Evolutionary conservation across 2,329 filamentous ascomycete genomes (phyloP), one percentile per base, ranked within the genome.

Genomic region (Pyrenophora graminea): DNA sequence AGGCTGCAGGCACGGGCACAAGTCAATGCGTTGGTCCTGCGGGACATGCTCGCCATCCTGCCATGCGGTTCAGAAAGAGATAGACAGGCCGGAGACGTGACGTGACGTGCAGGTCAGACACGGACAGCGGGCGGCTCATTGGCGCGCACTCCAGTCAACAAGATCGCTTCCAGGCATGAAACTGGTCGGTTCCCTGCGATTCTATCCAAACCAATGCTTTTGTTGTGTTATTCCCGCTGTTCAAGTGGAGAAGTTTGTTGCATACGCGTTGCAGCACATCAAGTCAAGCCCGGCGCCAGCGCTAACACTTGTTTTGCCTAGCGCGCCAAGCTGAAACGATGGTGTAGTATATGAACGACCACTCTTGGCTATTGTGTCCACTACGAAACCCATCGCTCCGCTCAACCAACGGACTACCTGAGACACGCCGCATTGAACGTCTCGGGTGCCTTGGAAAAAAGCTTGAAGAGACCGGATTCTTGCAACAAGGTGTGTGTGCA

Each of bases 251-350:
- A 48, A 30, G 33, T 45, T 47, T 52, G 59, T 64, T 64, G 55
- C 64, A 65, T 55, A 44, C 61, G 42, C 58, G 67, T 67, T 30
- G 27, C 27, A 30, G 27, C 10, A 13, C 9, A 48, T 70, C 66
- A 70, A 48, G 50, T 55, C 19, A 33, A 34, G 44, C 19, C 53
- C 52, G 48, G 42, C 50, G 39, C 43, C 46, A 43, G 36, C 43
- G 39, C 27, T 39, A 31, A 40, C 38, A 27, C 50, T 49, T 50
- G 45, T 48, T 61, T 51, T 43, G 51, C 63, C 59, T 65, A 57
- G 61, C 63, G 62, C 63, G 67, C 67, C 67, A 69, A 71, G 67
- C 58, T 68, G 59, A 70, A 70, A 70, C 68, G 57, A 44, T 70
- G 63, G 69, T 71, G 69, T 61, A 63, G 60, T 51, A 44, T 56